Conservation (phyloP, 2,329 filamentous ascomycete genomes). For the Thermothelomyces thermophilus region DNA sequence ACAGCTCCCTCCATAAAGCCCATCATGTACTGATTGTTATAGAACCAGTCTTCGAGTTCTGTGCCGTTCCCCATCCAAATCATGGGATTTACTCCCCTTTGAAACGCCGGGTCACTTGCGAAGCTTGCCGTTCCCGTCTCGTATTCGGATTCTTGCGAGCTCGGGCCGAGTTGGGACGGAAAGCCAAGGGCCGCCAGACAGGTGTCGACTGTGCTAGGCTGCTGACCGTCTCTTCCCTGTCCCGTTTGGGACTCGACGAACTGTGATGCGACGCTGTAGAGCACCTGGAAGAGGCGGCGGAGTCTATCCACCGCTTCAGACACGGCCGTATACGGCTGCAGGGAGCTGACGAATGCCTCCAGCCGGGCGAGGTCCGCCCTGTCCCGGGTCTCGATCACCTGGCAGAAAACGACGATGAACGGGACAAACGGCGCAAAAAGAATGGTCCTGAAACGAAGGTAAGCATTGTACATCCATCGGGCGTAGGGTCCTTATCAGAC, state of each 20-base stretch:
- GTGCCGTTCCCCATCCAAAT: constrained; percentile 34
- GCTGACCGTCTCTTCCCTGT: background rate
- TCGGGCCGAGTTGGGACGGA: constrained; percentile 17
- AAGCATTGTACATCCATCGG: background rate
- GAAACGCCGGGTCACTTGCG: constrained; percentile 5
- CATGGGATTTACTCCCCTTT: constrained; percentile 23
- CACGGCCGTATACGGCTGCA: constrained; percentile 42
- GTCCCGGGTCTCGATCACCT: constrained; percentile 47
- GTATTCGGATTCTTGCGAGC: constrained; percentile 12
- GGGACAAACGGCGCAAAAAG: constrained; percentile 52
- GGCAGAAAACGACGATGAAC: constrained; percentile 53
- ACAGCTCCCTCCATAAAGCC: constrained; percentile 29
- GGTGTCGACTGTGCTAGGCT: constrained; percentile 34
- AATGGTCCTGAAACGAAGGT: constrained; percentile 39
- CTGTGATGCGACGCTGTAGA: constrained; percentile 51
- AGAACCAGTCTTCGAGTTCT: constrained; percentile 35
- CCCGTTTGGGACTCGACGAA: constrained; percentile 41
- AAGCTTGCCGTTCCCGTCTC: background rate
- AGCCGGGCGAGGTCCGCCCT: constrained; percentile 48
- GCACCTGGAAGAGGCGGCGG: constrained; percentile 51
- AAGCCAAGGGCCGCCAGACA: constrained; percentile 49
- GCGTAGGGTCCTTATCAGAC: too few species aligned
- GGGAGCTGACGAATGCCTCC: constrained; percentile 48
- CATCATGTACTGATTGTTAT: constrained; percentile 34
- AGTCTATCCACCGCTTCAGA: constrained; percentile 45